Base-by-base conservation (phyloP, 2,329 filamentous ascomycete genomes). In the Thielaviopsis cerberus region DNA sequence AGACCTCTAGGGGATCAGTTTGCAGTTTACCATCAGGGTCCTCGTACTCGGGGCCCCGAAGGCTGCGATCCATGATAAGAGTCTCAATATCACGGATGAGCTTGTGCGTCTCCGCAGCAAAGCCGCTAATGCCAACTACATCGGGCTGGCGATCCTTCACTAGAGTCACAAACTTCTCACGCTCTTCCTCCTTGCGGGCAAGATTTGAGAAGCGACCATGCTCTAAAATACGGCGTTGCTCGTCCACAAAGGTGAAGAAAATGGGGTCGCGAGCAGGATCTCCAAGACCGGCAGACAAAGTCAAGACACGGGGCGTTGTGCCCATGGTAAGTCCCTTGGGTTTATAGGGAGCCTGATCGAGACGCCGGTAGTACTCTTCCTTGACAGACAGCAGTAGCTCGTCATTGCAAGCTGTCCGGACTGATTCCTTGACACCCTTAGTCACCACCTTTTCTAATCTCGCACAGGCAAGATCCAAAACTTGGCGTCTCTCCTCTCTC, bases 261-360 rank as follows among this genome's bases (percentile, higher is more conserved):
- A 94, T 80, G 1, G 88, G 85, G 63, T 96, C 91, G 45, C 88
- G 81, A 57, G 71, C 72, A 17, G 78, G 73, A 64, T 86, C 81
- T 15, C 86, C 88, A 69, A 83, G 83, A 57, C 92, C 92, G 64
- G 90, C 94, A 3, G 90, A 91, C 23, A 98, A 71, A 4, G 90
- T 81, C 53, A 98, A 77, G 4, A 96, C 88, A 30, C 91, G 85
- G 52, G 92, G 90, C 6, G 85, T 79, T 0, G 90, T 95, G 25
- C 92, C 92, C 45, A 94, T 75, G 22, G 89, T 79, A 80, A 96
- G 88, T 10, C 89, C 90, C 70, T 91, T 90, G 4, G 92, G 90
- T 70, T 96, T 95, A 72, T 90, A 94, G 0, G 92, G 92, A 8
- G 92, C 90, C 70, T 98, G 92, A 66, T 98, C 92, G 24, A 98